Base-by-base conservation (phyloP, 257 asterid genomes). In the Solanum bukasovii region DNA sequence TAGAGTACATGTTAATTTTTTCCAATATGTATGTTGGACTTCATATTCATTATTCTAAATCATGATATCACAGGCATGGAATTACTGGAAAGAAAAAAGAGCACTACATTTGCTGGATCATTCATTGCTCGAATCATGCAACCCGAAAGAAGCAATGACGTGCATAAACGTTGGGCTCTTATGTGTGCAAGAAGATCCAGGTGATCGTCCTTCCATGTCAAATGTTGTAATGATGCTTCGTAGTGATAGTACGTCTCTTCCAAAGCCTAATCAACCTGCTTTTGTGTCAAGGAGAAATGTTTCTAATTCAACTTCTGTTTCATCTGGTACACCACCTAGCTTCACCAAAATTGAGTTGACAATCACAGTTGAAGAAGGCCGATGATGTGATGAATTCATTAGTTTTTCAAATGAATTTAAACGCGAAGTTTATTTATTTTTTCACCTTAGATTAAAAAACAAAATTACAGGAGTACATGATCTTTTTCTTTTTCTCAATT, bases 151-250 rank as follows among this genome's bases (percentile, higher is more conserved):
- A 77, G 87, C 87, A 7, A 5, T 86, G n/a, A 89, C 63, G 49
- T 89, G 90, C 87, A 84, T 91, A n/a, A 84, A 88, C 61, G 68
- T 91, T 21, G 91, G 91, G 0, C 89, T 91, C 1, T 46, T 91
- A 74, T 91, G 93, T 21, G 92, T 91, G 23, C 89, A 89, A 49
- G 92, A 89, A 84, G 89, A 90, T 72, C 90, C 92, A 1, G 16
- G 35, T 4, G 88, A 91, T 84, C 89, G 93, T 35, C 93, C 92
- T 20, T 37, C 88, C 40, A 91, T 89, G 91, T 59, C 91, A 9
- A 46, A 84, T 34, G 91, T 91, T 8, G 33, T 91, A 4, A 20
- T 6, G 56, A 88, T 91, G 93, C 91, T 91, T 21, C 37, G 44
- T 11, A 81, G 74, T 67, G 91, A 87, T 71, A 59, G 74, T 27